Base-by-base conservation (phyloP, 2,329 filamentous ascomycete species). In the Sporothrix brunneoviolacea region DNA sequence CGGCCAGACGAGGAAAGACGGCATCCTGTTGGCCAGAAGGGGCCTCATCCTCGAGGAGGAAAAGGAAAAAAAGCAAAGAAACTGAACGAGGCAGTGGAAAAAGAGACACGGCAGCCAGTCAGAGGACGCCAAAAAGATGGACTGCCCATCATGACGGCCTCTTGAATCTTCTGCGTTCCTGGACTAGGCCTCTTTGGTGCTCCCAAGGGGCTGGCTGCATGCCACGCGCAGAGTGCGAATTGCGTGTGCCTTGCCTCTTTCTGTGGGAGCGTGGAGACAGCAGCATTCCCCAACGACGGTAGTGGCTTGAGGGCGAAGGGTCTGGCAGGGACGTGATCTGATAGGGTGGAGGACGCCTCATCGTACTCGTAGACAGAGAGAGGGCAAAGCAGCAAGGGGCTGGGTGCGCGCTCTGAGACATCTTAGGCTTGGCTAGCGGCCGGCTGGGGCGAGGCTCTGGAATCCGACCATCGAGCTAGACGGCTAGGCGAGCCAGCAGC, bases 181-280 rank as follows among this genome's bases (percentile, higher is more conserved):
- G 32, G 48, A 35, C 49, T 51, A 51, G 4, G 19, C 50, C 15
- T 5, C 12, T 42, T 47, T 47, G 22, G 50, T 35, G 13, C 15
- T 15, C 16, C 38, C 50, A 22, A 53, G 36, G 46, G 51, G 51
- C 47, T 37, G 51, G 47, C 40, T 42, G 46, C 47, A 38, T 53
- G 37, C 51, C 51, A 46, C 22, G 28, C 30, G 41, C 28, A 35
- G 45, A 24, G 15, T 18, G 28, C 15, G 40, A 18, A 42, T 37
- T 45, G 45, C 22, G 16, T 27, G 22, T 16, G 10, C 35, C 35
- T 36, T 44, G 47, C 44, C 39, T 48, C 30, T 38, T 43, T 28
- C n/a, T n/a, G 4, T 4, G 19, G 22, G 24, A 21, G 33, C 19
- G 32, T 18, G 32, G 27, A 30, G 24, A 33, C 36, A 48, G 30